Evolutionary conservation across 73 alveolate genomes (phyloP), one percentile per base, ranked within the genome.

Genomic region (Paramecium bursaria): DNA sequence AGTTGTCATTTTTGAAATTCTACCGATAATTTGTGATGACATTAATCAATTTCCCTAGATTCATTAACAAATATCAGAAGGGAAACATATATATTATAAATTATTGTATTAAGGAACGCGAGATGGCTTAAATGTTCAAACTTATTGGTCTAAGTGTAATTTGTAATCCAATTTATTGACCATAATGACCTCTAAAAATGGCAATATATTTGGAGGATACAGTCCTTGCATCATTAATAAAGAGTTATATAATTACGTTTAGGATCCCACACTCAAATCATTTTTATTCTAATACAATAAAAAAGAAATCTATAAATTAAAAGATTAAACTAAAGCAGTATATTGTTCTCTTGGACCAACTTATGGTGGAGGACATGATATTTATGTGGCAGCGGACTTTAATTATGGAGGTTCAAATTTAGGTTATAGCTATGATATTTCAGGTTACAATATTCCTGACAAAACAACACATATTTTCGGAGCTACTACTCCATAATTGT

Each of bases 341-440:
- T 67, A 67, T 67, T 31, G 82, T n/a, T 21, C 19, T 14, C 21
- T 0, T 2, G 82, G 82, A 67, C 82, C 82, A 31, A 30, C 50
- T 19, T 67, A 39, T 67, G 60, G 82, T 0, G n/a, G 13, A 30
- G 60, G 82, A 15, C 50, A 44, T 4, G 82, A 67, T 35, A 35
- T 67, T 4, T 17, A 35, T 31, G 19, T 67, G 14, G 4, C 4
- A 67, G 17, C 82, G 10, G 82, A 67, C 27, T 67, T 67, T 42
- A 13, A 67, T 21, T 42, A 19, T 15, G 82, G 82, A 15, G 26
- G 52, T 67, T 2, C 22, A 9, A 17, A 67, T 67, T 0, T 67
- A 67, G 60, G 82, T 10, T 31, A 44, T 14, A 35, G 50, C 13
- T 39, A 67, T 67, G 19, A 67, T n/a, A n/a, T n/a, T n/a, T n/a